Percentiles rank a stretch among this genome's conserved stretches.
Evolutionary conservation across 345 rosid species (phyloP).

Genomic region (Camelina neglecta): DNA sequence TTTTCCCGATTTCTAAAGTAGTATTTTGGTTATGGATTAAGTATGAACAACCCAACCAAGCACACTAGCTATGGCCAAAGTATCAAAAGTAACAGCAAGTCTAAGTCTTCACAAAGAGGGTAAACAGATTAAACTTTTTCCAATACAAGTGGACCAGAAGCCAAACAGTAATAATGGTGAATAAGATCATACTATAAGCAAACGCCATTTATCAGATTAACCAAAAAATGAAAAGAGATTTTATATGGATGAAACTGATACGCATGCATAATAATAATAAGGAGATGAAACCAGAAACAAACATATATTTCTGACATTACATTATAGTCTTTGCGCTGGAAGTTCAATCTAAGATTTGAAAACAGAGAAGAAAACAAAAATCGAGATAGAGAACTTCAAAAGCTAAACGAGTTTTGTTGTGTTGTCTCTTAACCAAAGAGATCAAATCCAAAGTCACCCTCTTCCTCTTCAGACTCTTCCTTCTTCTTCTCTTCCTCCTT

Average conservation of each 20-base stretch:
- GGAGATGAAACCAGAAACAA: constrained; percentile 20
- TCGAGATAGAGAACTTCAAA: constrained; percentile 16
- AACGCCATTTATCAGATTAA: not conserved
- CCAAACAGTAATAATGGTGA: not conserved
- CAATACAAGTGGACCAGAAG: not conserved
- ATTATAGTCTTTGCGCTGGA: not conserved
- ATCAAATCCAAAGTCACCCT: constrained; percentile 73
- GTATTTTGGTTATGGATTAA: too few species aligned
- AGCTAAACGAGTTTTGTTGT: not conserved
- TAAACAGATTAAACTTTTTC: not conserved
- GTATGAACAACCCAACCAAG: too few species aligned
- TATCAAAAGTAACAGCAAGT: not conserved
- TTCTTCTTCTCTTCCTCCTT: constrained; percentile 66
- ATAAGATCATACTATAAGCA: not conserved
- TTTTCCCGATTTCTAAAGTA: too few species aligned
- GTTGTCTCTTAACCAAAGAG: constrained; percentile 58
- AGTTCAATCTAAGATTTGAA: not conserved
- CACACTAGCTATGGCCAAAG: too few species aligned
- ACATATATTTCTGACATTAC: constrained; percentile 32
- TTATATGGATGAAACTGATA: not conserved
- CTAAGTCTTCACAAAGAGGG: not conserved
- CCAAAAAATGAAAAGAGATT: not conserved
- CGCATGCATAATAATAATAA: not conserved
- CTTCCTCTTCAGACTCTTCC: constrained; percentile 66
- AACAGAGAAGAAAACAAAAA: not conserved